phyloP scores from a whole-genome alignment of 768 basidiomycete genomes.

The Hericium rajendrae region DNA sequence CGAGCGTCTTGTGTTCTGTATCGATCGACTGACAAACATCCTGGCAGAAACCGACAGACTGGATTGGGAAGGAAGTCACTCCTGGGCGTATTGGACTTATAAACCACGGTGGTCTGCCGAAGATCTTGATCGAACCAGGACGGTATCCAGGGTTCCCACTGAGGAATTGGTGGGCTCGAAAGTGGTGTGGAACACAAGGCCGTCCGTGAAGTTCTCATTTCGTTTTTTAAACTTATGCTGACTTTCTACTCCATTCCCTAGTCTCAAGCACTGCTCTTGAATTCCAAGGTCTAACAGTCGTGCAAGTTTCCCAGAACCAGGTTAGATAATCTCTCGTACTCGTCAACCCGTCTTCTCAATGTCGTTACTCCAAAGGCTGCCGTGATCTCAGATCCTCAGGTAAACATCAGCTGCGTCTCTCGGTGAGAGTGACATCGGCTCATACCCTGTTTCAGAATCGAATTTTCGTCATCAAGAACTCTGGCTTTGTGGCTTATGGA shows the following conservation, averaged over 20 bases:
- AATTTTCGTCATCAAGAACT: constrained; percentile 72
- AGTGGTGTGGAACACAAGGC: constrained; percentile 61
- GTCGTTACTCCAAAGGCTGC: constrained; percentile 33
- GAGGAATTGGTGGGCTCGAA: constrained; percentile 78
- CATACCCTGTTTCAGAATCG: constrained; percentile 35
- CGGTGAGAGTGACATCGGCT: not conserved
- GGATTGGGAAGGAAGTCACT: constrained; percentile 62
- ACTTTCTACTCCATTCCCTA: constrained; percentile 17
- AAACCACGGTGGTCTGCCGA: constrained; percentile 76
- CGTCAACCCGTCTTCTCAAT: not conserved
- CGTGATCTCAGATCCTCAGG: constrained; percentile 65
- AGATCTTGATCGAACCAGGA: constrained; percentile 63
- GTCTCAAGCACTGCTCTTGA: constrained; percentile 78
- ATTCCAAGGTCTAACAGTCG: constrained; percentile 72
- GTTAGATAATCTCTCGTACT: constrained; percentile 17
- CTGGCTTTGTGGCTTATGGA: constrained; percentile 71
- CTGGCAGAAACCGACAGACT: constrained; percentile 45
- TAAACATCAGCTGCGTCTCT: constrained; percentile 12
- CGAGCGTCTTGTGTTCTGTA: not conserved
- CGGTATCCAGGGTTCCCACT: constrained; percentile 70
- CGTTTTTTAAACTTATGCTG: not conserved
- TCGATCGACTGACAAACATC: not conserved
- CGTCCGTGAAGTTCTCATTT: constrained; percentile 29
- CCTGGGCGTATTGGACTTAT: constrained; percentile 69
- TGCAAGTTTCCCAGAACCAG: constrained; percentile 82